A percentile compares a stretch with the other conserved stretches of the same genome.
These are phyloP conservation scores for Calocybe gambosa DNA, from an alignment of 1,284 basidiomycete species.

Conservation along the genomic window DNA sequence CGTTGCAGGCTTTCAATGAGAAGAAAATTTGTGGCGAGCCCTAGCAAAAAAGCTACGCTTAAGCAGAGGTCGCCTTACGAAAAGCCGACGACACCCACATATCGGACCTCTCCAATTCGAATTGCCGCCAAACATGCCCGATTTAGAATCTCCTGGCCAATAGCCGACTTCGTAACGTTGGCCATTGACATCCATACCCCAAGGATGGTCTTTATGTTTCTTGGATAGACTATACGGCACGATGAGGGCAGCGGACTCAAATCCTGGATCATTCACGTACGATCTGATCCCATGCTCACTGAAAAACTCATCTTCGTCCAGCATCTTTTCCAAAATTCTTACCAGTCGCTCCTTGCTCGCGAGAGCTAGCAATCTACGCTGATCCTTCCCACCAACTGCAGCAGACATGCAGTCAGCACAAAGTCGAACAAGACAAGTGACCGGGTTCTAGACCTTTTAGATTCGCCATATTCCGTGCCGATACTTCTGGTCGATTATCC, in stretches of 20 bases:
- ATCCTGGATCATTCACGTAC: slow-evolving; percentile 38
- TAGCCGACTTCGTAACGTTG: slow-evolving; percentile 90
- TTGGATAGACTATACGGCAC: slow-evolving; percentile 66
- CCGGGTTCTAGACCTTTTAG: slow-evolving; percentile 67
- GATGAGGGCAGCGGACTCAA: background rate
- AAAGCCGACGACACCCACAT: slow-evolving; percentile 38
- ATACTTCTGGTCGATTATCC: slow-evolving; percentile 84
- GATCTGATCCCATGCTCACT: slow-evolving; percentile 94
- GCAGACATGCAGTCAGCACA: slow-evolving; percentile 6
- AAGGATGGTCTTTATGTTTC: slow-evolving; percentile 87
- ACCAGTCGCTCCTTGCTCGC: slow-evolving; percentile 88
- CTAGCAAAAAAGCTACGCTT: slow-evolving; percentile 24
- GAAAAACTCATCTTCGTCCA: slow-evolving; percentile 94
- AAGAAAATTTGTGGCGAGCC: slow-evolving; percentile 94
- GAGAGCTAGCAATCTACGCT: slow-evolving; percentile 85
- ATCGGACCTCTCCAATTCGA: slow-evolving; percentile 93
- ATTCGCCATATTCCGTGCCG: slow-evolving; percentile 92
- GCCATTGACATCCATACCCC: slow-evolving; percentile 91
- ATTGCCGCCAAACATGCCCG: slow-evolving; percentile 98
- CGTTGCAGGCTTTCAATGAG: slow-evolving; percentile 91
- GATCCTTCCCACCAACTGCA: slow-evolving; percentile 72
- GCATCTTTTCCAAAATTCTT: slow-evolving; percentile 90
- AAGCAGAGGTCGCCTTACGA: background rate
- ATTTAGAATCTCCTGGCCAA: slow-evolving; percentile 96
- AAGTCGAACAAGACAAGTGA: slow-evolving; percentile 3